Percentiles rank a stretch among this genome's conserved stretches.
Evolutionary conservation across 1,139 yeast species (phyloP).

Genomic region (Tardiomyces depauwii): DNA sequence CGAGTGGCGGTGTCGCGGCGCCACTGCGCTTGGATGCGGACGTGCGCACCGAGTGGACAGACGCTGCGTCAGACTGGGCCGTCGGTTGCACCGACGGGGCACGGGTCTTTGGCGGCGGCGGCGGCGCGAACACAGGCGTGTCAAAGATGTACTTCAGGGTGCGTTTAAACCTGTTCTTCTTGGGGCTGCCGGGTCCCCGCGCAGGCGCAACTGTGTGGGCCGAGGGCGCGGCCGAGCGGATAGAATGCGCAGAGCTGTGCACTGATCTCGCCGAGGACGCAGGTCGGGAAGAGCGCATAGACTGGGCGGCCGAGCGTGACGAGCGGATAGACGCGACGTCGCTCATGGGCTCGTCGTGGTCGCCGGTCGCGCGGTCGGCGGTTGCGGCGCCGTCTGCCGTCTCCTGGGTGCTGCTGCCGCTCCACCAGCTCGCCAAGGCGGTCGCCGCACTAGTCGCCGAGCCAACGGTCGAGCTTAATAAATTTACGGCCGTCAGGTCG

Average conservation of each 20-base stretch:
- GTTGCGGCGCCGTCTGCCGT: neutral
- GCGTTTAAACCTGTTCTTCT: slow-evolving; percentile 8
- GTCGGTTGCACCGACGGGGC: neutral
- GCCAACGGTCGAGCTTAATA: neutral
- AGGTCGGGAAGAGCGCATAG: neutral
- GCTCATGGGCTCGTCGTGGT: neutral
- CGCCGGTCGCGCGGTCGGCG: too few species aligned
- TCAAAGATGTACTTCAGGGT: slow-evolving; percentile 13
- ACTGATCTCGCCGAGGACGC: neutral
- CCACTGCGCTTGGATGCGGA: neutral
- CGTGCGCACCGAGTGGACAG: neutral
- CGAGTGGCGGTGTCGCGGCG: neutral
- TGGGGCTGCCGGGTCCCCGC: neutral
- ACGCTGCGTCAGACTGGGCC: neutral
- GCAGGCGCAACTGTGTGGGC: neutral
- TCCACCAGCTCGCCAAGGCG: neutral
- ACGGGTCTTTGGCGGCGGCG: neutral
- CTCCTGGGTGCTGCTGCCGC: neutral
- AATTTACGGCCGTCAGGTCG: neutral
- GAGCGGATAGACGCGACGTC: neutral
- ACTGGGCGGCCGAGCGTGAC: neutral
- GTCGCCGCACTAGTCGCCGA: neutral
- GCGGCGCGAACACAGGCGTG: slow-evolving; percentile 1
- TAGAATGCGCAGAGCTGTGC: neutral
- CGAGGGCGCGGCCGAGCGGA: neutral